These are phyloP conservation scores for Oryza meridionalis DNA, from an alignment of 176 grass and related monocot species.

Conservation along the genomic window DNA sequence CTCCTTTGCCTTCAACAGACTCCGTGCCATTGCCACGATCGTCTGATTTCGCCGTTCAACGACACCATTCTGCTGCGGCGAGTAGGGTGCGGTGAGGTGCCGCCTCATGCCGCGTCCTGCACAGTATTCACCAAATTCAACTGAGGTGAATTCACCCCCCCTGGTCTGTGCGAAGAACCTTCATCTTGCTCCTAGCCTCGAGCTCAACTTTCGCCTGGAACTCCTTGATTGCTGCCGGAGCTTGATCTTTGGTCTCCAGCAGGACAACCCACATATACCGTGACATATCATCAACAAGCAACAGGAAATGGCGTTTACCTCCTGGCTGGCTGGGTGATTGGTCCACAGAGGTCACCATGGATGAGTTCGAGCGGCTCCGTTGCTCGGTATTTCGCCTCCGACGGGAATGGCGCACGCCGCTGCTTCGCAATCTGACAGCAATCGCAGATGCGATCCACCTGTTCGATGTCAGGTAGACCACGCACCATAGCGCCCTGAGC, in stretches of 20 bases:
- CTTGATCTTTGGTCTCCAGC: too few species aligned
- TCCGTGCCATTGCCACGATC: too few species aligned
- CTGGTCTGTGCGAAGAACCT: too few species aligned
- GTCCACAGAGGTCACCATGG: not conserved
- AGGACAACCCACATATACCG: not conserved
- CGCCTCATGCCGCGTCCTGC: too few species aligned
- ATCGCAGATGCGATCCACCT: not conserved
- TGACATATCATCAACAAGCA: not conserved
- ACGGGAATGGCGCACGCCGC: not conserved
- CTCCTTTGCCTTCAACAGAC: too few species aligned
- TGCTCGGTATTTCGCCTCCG: too few species aligned
- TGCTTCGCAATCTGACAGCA: not conserved
- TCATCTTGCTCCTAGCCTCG: rapidly evolving
- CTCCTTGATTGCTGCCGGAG: too few species aligned
- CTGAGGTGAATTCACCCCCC: too few species aligned
- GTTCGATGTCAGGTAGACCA: not conserved
- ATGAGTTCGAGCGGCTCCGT: not conserved
- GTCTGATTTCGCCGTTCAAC: too few species aligned
- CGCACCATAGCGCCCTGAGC: not conserved
- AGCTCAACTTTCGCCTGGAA: too few species aligned
- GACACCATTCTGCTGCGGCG: not conserved
- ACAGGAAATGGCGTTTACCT: not conserved
- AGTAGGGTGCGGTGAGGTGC: too few species aligned
- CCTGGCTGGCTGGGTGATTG: not conserved
- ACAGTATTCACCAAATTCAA: not conserved